Evolutionary conservation across 1,284 basidiomycete genomes (phyloP), one percentile per base, ranked within the genome.

Genomic region (Cutaneotrichosporon sp.): DNA sequence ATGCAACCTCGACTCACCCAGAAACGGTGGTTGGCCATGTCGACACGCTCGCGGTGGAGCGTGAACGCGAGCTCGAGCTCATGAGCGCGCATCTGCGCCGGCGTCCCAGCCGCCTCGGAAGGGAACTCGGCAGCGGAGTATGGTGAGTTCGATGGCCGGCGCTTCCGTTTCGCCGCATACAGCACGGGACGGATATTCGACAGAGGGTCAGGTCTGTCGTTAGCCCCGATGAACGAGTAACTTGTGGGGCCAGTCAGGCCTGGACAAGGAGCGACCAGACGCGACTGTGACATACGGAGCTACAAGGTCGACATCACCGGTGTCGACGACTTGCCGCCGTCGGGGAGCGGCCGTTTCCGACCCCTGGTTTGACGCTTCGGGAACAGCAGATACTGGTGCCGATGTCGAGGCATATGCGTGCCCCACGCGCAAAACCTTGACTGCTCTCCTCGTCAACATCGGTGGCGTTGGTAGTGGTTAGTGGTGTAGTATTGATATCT

Each of bases 131-230:
- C 48, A 7, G 66, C 61, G 11, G 65, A 67, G 52, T 67, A 71
- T 14, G 68, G 68, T 32, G 68, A 68, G 47, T 62, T 64, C 19
- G 57, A 42, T 4, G 71, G 68, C 42, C 59, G 54, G 14, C 52
- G 52, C 14, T 34, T 32, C 6, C 49, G 59, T 44, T 61, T 61
- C 12, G 67, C 66, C 8, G 66, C 67, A 49, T 74, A 74, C 12
- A 71, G 61, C 41, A 74, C 60, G 1, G 71, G 71, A 16, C 71
- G 66, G 46, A 74, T 70, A 50, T 74, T 72, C 8, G 71, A 74
- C 19, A 60, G 26, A 5, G 70, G 70, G 55, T 74, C 71, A 17
- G 71, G 71, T 4, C 71, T 73, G 52, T 3, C 11, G 48, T 25
- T 4, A 34, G 38, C 39, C 19, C 3, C n/a, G 33, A 14, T 29